Conservation (phyloP, 1,284 basidiomycete species). For the Mycena sp. region DNA sequence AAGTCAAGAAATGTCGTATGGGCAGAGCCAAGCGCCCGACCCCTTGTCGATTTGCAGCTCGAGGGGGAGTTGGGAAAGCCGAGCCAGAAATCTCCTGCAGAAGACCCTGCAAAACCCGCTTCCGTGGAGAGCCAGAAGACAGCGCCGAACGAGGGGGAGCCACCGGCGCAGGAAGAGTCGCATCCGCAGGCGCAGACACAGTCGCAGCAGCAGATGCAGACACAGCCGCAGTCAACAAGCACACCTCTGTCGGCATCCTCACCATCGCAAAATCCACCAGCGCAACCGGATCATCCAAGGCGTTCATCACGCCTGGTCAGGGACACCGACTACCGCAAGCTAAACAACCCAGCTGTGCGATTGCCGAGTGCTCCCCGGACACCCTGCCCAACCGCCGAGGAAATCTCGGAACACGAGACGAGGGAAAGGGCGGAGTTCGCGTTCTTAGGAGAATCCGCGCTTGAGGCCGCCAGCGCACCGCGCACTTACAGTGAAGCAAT, state of each 20-base stretch:
- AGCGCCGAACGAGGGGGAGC: slow-evolving; percentile 2
- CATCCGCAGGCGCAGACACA: neutral
- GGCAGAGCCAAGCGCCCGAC: slow-evolving; percentile 2
- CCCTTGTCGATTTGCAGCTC: slow-evolving; percentile 15
- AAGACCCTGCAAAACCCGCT: slow-evolving; percentile 11
- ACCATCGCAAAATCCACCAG: slow-evolving; percentile 1
- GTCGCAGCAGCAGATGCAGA: slow-evolving; percentile 8
- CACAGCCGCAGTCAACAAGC: neutral
- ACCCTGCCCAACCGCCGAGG: neutral
- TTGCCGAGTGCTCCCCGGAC: neutral
- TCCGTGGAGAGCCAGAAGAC: neutral
- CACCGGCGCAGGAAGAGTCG: slow-evolving; percentile 9
- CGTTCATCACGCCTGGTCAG: neutral
- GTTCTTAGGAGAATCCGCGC: neutral
- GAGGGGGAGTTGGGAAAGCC: slow-evolving; percentile 22
- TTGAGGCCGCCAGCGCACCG: neutral
- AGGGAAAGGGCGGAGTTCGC: slow-evolving; percentile 1
- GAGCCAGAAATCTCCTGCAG: slow-evolving; percentile 17
- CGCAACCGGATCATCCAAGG: neutral
- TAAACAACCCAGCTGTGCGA: slow-evolving; percentile 9
- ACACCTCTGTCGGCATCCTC: neutral
- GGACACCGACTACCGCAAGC: slow-evolving; percentile 15
- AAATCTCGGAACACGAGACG: neutral
- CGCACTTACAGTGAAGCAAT: slow-evolving; percentile 7
- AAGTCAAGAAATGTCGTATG: slow-evolving; percentile 18